Percentiles rank a stretch among this genome's conserved stretches.
Evolutionary conservation across 2,329 filamentous ascomycete species (phyloP).

Genomic region (Xylariaceae sp.): DNA sequence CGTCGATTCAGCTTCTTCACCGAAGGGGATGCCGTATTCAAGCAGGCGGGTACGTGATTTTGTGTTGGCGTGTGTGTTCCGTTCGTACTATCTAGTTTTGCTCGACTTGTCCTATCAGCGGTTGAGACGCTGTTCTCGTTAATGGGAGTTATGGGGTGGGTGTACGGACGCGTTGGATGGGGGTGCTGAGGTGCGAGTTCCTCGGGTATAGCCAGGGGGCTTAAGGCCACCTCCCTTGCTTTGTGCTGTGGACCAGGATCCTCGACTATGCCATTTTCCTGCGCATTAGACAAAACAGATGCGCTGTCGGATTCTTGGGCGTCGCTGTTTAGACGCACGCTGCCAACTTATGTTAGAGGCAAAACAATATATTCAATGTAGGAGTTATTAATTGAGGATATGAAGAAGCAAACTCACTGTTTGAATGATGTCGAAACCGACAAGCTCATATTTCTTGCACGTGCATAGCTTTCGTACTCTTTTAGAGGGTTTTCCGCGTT

Average conservation of each 20-base stretch:
- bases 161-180: slow-evolving; percentile 25
- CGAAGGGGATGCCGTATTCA: slow-evolving; percentile 28
- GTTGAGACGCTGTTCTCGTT: slow-evolving; percentile 28
- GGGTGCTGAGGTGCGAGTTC: slow-evolving; percentile 24
- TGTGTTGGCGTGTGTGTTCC: slow-evolving; percentile 17
- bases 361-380: neutral
- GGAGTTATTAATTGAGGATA: neutral
- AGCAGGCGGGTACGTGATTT: neutral
- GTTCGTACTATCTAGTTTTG: slow-evolving; percentile 25
- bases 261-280: slow-evolving; percentile 28
- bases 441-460: slow-evolving; percentile 58
- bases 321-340: slow-evolving; percentile 38
- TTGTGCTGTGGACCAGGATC: slow-evolving; percentile 31
- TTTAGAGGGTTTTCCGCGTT: slow-evolving; percentile 63
- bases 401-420: slow-evolving; percentile 36
- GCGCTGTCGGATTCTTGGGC: slow-evolving; percentile 40
- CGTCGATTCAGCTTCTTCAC: slow-evolving; percentile 30
- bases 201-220: slow-evolving; percentile 11
- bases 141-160: slow-evolving; percentile 31
- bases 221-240: slow-evolving; percentile 36
- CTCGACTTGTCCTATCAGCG: slow-evolving; percentile 24
- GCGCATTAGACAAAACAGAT: slow-evolving; percentile 36
- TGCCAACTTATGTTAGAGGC: slow-evolving; percentile 16
- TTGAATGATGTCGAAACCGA: slow-evolving; percentile 44
- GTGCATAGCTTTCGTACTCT: slow-evolving; percentile 65